These are phyloP conservation scores for Skeletonema costatum DNA, from an alignment of 108 stramenopile genomes.

Conservation along the genomic window DNA sequence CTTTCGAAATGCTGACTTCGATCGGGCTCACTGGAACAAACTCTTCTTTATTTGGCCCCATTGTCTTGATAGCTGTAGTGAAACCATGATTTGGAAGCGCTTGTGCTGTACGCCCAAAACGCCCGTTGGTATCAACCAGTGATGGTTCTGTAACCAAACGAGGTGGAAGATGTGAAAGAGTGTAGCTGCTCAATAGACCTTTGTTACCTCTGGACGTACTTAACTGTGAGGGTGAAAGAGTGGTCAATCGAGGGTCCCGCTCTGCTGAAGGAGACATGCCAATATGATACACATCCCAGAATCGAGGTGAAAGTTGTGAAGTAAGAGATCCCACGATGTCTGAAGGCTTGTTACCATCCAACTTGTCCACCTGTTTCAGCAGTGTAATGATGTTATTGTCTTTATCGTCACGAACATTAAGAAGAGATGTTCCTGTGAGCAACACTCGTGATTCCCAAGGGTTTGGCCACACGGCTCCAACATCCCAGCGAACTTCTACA, in stretches of 20 bases:
- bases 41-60: slow-evolving; percentile 66
- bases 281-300: slow-evolving; percentile 89
- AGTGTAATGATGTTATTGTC: slow-evolving; percentile 30
- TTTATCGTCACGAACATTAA: slow-evolving; percentile 35
- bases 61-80: slow-evolving; percentile 76
- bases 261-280: slow-evolving; percentile 88
- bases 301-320: slow-evolving; percentile 66
- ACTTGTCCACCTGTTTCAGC: slow-evolving; percentile 57
- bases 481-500: slow-evolving; percentile 67
- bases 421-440: slow-evolving; percentile 59
- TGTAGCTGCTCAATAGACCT: slow-evolving; percentile 49
- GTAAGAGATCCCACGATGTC: slow-evolving; percentile 49
- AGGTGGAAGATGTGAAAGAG: slow-evolving; percentile 65
- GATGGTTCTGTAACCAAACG: slow-evolving; percentile 61
- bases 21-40: slow-evolving; percentile 74
- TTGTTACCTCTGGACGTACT: slow-evolving; percentile 13
- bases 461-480: slow-evolving; percentile 79
- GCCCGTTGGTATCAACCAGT: slow-evolving; percentile 60
- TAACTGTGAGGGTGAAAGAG: not conserved
- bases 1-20: slow-evolving; percentile 63
- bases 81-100: slow-evolving; percentile 82
- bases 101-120: slow-evolving; percentile 59
- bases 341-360: slow-evolving; percentile 50
- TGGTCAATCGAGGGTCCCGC: slow-evolving; percentile 34
- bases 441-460: slow-evolving; percentile 76